Base-by-base conservation (phyloP, 2,329 filamentous ascomycete species). In the Ophiognomonia clavigignenti-juglandacearum region DNA sequence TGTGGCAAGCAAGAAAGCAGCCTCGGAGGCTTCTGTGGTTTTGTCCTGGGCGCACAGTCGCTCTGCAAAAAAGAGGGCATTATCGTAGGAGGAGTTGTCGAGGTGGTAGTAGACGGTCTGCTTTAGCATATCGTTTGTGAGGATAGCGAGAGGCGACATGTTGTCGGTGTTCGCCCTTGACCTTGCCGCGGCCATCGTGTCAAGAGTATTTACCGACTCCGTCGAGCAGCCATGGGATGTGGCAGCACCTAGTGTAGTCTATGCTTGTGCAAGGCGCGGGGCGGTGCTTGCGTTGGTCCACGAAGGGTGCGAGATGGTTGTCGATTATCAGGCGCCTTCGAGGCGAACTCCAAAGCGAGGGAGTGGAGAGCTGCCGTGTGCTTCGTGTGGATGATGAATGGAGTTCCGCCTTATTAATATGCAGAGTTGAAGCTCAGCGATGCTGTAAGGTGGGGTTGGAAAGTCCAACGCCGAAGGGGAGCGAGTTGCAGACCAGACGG, bases 41-140 rank as follows among this genome's bases (percentile, higher is more conserved):
- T 86, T 81, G 59, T 97, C 92, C 58, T 92, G 87, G 42, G 89
- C 91, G 53, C 83, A 78, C 18, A 96, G 79, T 54, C 93, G 83
- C 61, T 92, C 88, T 51, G 93, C 87, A 52, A 96, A 88, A 70
- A 98, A 98, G 35, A 96, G 82, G 47, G 93, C 93, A 63, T 95
- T 97, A 47, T 91, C 83, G 61, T 86, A 77, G 31, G 91, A 82
- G 61, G 90, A 85, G 63, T 96, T 95, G 73, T 98, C 93, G 64
- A 98, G 82, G 58, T 85, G 80, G 61, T 85, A 83, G 59, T 83
- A 69, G 47, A 85, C 71, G 48, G 77, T 68, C 64, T 84, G 80
- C 59, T 76, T 74, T 49, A 85, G 59, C 52, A 80, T 68, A 59
- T 70, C 68, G 41, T 71, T 71, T 36, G 78, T 68, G 54, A 72